Base-by-base conservation (phyloP, 2,329 filamentous ascomycete species). In the Xylaria sp. region DNA sequence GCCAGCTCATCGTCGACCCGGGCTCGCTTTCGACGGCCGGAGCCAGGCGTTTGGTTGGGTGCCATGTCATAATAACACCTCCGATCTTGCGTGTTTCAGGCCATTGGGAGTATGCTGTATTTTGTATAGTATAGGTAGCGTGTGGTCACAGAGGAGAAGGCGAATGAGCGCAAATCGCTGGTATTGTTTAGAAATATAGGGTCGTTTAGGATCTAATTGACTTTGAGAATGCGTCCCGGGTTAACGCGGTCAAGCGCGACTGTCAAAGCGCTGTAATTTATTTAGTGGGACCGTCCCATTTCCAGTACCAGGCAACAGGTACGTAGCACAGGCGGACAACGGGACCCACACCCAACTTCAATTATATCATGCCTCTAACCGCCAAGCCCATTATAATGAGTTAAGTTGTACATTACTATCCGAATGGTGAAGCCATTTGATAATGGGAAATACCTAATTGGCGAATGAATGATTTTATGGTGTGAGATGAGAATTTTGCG, bases 11-110 rank as follows among this genome's bases (percentile, higher is more conserved):
- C 70, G 54, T 74, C 71, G 54, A 70, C 70, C 63, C 67, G 73
- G 52, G 71, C 58, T 70, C 76, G 75, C 60, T 77, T 78, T 59
- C 74, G 74, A 63, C 75, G 73, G 60, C 70, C 69, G 20, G 73
- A 74, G 64, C 65, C 55, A 25, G 72, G 68, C 15, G 73, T 74
- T 37, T 68, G 70, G 41, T 63, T 63, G n/a, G 74, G 68, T 46
- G 75, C 63, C 74, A 76, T 77, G 12, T 68, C 70, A 62, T 61
- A 59, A 60, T 61, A 62, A 57, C 54, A 18, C 50, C 48, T 65
- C 32, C 10, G 54, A 23, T 50, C 20, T 39, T 13, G 41, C n/a
- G 25, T 12, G 13, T 41, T 51, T 66, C 51, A 71, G 3, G 20
- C n/a, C 37, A 34, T 39, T 9, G 46, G 34, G 10, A 34, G 18